Evolutionary conservation across 345 rosid genomes (phyloP), one percentile per base, ranked within the genome.

Genomic region (Raphanus raphanistrum): DNA sequence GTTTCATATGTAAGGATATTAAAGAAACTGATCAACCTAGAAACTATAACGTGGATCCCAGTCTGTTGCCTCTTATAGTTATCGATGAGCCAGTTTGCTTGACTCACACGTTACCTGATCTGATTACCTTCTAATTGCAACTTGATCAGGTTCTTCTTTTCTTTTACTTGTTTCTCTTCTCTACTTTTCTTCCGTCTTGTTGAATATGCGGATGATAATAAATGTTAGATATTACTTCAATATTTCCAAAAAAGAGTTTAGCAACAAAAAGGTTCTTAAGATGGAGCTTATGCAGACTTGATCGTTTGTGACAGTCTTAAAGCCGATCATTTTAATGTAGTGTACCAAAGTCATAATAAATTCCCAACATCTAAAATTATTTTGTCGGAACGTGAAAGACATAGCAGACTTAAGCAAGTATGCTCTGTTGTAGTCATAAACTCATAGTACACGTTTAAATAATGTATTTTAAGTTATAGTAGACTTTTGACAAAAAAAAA

Each of bases 71-170:
- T 80, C 80, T 80, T 45, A 66, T 80, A 70, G 79, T 59, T 75
- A 41, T 80, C 3, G 83, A 80, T 16, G 76, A 75, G 70, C 76
- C 79, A 57, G 36, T 71, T 75, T 75, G 65, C 76, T 65, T 80
- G 28, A 32, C 54, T 65, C 63, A 66, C 57, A 80, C 80, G 76
- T 75, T 80, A 71, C 83, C 83, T 43, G 83, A 80, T 66, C 59
- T 80, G 64, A 80, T 80, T 57, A 70, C 79, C 29, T 80, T 80
- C 64, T 75, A 65, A 74, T 64, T 70, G 71, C 75, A 62, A 50
- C 36, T 68, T 68, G 7, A 32, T 57, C 72, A 71, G 66, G 9
- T 54, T 71, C 6, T 3, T 70, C 58, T 10, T 55, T 55, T n/a
- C n/a, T n/a, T 50, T 5, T 33, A 6, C 45, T 62, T 25, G 4